Evolutionary conservation across 2,329 filamentous ascomycete species (phyloP), one percentile per base, ranked within the genome.

Genomic region (Rhynchosporium secalis): DNA sequence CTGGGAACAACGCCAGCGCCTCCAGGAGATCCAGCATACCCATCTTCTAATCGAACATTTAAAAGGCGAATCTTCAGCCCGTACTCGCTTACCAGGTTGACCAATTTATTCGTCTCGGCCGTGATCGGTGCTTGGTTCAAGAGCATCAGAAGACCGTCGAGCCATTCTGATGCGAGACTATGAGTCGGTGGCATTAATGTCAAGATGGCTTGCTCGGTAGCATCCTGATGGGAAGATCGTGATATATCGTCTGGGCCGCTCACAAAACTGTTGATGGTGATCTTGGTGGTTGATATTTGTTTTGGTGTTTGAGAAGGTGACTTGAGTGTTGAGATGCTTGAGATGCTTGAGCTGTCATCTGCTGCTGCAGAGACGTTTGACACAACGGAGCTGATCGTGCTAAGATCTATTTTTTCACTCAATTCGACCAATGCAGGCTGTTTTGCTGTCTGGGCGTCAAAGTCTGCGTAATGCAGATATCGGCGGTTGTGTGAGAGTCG

Each of bases 71-170:
- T 96, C 79, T 96, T 96, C 66, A 98, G 79, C 4, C 95, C 93
- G 74, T 96, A 98, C 69, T 96, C 90, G 72, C 87, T 87, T 63
- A 98, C 90, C 70, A 97, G 79, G 60, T 88, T 86, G 59, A 97
- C 88, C 65, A 98, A 79, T 76, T 95, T 96, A 74, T 89, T 94
- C 41, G 95, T 98, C 77, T 98, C 94, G 2, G 92, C 86, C n/a
- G 95, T 99, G 73, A 99, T 97, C 26, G 95, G 95, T 63, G 93
- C 86, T 76, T 99, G 95, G 73, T 96, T 92, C 29, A 99, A 82
- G 60, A 99, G 81, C 92, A 99, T 96, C 61, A 98, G 82, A 67
- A 99, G 78, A 0, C 95, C 95, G 74, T 99, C 95, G 4, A 99
- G 82, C 95, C 95, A 99, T 77, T 99, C 95, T 0, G 92, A 96